A percentile compares a stretch with the other conserved stretches of the same genome.
Conservation (phyloP, 2,329 filamentous ascomycete genomes). For the Neofusicoccum kwambonambiense region DNA sequence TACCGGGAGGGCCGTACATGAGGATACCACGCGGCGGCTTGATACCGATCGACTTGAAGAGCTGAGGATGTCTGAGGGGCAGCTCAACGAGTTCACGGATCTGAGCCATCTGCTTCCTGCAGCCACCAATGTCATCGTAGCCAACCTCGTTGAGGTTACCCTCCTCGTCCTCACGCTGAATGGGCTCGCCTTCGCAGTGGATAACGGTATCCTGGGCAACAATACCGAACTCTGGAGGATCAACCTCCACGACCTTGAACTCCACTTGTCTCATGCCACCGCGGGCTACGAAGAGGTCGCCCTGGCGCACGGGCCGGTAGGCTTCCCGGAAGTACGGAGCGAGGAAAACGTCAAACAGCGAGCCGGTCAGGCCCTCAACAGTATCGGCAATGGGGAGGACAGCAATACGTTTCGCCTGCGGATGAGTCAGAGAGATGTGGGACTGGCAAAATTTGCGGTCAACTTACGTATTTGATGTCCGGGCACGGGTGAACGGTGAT, state of each 20-base stretch:
- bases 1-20: conserved; percentile 91
- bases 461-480: conserved; percentile 98
- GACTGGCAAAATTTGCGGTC: neutral
- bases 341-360: conserved; percentile 97
- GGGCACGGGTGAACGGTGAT: conserved; percentile 97
- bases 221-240: conserved; percentile 97
- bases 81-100: conserved; percentile 98
- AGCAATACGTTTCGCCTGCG: conserved; percentile 93
- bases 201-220: conserved; percentile 98
- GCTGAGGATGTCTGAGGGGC: conserved; percentile 91
- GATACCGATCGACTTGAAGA: conserved; percentile 99
- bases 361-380: conserved; percentile 94
- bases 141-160: conserved; percentile 99
- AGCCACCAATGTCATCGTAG: conserved; percentile 98
- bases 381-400: conserved; percentile 98
- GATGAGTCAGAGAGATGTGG: conserved; percentile 8
- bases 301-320: conserved; percentile 94
- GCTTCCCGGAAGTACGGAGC: conserved; percentile 99
- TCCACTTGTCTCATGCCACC: conserved; percentile 99
- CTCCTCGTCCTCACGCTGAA: conserved; percentile 98
- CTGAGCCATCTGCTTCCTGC: conserved; percentile 99
- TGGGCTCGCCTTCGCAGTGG: conserved; percentile 95
- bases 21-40: conserved; percentile 98
- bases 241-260: conserved; percentile 99
- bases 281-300: conserved; percentile 94